A percentile compares a stretch with the other conserved stretches of the same genome.
Conservation (phyloP, 257 asterid genomes). For the Anisodus tanguticus region DNA sequence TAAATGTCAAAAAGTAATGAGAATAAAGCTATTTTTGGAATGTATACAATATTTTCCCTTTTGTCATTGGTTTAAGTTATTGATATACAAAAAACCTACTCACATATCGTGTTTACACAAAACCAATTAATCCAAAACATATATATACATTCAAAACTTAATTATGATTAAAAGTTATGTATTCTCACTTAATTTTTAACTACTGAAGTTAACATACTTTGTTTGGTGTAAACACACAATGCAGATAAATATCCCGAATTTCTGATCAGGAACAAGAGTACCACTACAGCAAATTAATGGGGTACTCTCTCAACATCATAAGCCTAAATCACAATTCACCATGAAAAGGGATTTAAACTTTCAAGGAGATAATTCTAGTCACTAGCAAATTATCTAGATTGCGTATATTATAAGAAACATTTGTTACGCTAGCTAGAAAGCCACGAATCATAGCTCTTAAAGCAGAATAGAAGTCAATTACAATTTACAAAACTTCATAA, state of each 20-base stretch:
- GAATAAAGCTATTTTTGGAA: neutral
- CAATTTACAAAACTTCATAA: constrained; percentile 19
- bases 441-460: neutral
- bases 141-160: neutral
- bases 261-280: neutral
- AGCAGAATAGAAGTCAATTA: neutral
- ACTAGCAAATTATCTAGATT: neutral
- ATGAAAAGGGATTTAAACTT: neutral
- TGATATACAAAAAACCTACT: no score
- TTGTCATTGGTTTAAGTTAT: no score
- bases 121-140: no score
- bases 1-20: neutral
- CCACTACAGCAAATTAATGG: neutral
- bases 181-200: neutral
- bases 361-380: constrained; percentile 17
- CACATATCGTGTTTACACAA: no score
- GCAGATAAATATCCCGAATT: neutral
- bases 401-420: neutral
- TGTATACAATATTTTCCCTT: neutral
- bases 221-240: neutral
- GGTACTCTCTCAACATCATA: neutral
- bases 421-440: neutral
- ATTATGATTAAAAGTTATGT: neutral
- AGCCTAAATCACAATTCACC: neutral
- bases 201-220: neutral